Percentiles rank a stretch among this genome's conserved stretches.
Evolutionary conservation across 1,284 basidiomycete genomes (phyloP).

Genomic region (Porogramme epimiltina): DNA sequence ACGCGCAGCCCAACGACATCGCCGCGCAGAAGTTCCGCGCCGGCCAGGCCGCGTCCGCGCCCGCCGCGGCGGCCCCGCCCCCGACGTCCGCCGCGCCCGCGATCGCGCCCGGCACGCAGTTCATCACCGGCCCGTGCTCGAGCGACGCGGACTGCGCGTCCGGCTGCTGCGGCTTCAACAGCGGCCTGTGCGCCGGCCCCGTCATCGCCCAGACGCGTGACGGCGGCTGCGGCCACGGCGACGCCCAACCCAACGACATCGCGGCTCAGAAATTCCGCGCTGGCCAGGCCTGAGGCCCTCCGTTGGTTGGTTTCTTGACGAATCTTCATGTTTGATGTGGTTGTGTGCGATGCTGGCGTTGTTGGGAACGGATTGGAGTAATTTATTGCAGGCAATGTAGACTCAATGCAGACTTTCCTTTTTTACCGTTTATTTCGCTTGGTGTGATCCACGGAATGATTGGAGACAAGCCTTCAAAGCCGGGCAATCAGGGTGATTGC

Average conservation of each 20-base stretch:
- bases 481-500: no score
- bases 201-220: constrained; percentile 13
- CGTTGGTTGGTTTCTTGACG: not conserved
- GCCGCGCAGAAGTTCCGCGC: constrained; percentile 3
- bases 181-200: constrained; percentile 15
- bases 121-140: constrained; percentile 9
- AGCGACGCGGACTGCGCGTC: constrained; percentile 16
- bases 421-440: not conserved
- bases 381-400: constrained; percentile 10
- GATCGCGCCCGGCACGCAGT: constrained; percentile 8
- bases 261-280: constrained; percentile 8
- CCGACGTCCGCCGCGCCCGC: not conserved
- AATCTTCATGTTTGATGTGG: not conserved
- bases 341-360: constrained; percentile 2
- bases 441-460: no score
- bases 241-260: constrained; percentile 11
- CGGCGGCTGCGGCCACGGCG: constrained; percentile 15
- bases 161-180: constrained; percentile 14
- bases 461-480: no score
- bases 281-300: not conserved
- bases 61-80: not conserved
- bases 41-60: constrained; percentile 2
- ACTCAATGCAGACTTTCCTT: constrained; percentile 7
- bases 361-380: constrained; percentile 8
- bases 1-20: constrained; percentile 15